phyloP scores from a whole-genome alignment of 108 stramenopile genomes.

The Skeletonema grethae region DNA sequence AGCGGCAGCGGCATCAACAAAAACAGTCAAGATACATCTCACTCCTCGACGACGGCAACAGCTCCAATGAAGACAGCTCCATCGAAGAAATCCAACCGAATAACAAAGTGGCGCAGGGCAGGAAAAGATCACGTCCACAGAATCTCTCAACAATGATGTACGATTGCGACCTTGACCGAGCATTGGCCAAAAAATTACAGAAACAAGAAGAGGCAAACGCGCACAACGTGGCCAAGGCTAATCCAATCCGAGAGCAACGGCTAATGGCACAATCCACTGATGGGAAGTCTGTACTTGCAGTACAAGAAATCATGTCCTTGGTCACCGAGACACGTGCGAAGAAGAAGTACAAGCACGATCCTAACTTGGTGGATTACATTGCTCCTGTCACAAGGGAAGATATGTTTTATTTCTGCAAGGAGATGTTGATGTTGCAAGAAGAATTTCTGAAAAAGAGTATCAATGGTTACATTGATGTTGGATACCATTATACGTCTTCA shows the following conservation, averaged over 20 bases:
- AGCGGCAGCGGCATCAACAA: background rate
- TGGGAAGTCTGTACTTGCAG: slow-evolving; percentile 14
- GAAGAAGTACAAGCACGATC: background rate
- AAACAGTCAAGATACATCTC: background rate
- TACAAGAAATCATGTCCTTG: slow-evolving; percentile 24
- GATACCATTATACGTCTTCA: no score
- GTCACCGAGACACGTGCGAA: slow-evolving; percentile 9
- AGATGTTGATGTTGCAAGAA: no score
- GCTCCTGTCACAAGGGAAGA: slow-evolving; percentile 25
- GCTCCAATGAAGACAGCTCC: background rate
- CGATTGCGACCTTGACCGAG: background rate
- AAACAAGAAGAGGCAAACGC: background rate
- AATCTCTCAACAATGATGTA: background rate
- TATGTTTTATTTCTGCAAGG: no score
- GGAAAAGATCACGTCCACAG: background rate
- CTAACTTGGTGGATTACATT: background rate
- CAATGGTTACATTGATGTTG: no score
- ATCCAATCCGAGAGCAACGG: background rate
- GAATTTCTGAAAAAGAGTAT: no score
- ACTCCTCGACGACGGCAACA: background rate
- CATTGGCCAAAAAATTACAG: background rate
- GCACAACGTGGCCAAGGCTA: slow-evolving; percentile 3
- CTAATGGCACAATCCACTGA: slow-evolving; percentile 14
- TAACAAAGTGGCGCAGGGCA: background rate
- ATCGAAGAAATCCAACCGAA: background rate